Conservation (phyloP, 768 basidiomycete species). For the Auricularia sp. region DNA sequence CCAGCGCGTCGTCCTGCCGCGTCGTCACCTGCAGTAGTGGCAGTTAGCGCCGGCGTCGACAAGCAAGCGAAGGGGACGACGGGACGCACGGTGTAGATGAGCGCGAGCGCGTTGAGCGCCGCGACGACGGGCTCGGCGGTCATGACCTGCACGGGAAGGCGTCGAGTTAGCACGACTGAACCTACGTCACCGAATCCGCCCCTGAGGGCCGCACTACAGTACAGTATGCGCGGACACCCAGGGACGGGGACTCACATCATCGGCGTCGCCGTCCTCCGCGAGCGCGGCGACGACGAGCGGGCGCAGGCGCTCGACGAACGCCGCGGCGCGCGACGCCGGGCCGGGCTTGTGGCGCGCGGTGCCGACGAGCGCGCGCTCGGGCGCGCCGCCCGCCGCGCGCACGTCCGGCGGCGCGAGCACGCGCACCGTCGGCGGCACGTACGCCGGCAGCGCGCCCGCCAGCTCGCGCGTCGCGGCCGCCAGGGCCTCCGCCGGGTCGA, state of each 20-base stretch:
- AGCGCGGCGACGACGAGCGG: neutral
- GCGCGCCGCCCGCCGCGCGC: neutral
- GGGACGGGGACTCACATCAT: neutral
- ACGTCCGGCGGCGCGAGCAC: neutral
- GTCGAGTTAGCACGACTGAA: no score
- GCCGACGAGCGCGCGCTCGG: neutral
- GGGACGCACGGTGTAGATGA: neutral
- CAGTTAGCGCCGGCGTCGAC: no score
- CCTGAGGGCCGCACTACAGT: no score
- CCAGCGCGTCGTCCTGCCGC: neutral
- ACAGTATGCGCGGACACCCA: no score
- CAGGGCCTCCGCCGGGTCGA: neutral
- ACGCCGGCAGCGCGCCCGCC: neutral
- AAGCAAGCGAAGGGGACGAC: neutral
- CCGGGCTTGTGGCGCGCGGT: neutral
- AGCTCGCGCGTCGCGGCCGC: neutral
- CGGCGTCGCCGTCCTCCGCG: neutral
- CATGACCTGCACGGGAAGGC: neutral
- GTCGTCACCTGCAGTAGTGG: neutral
- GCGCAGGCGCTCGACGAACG: neutral
- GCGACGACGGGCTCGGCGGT: neutral
- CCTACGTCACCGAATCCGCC: neutral
- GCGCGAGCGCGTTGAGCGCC: neutral
- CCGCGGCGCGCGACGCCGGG: neutral
- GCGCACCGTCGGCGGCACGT: neutral